Percentiles rank a stretch among this genome's conserved stretches.
These are phyloP conservation scores for Penicillium goetzii DNA, from an alignment of 495 filamentous ascomycete genomes.

Conservation along the genomic window DNA sequence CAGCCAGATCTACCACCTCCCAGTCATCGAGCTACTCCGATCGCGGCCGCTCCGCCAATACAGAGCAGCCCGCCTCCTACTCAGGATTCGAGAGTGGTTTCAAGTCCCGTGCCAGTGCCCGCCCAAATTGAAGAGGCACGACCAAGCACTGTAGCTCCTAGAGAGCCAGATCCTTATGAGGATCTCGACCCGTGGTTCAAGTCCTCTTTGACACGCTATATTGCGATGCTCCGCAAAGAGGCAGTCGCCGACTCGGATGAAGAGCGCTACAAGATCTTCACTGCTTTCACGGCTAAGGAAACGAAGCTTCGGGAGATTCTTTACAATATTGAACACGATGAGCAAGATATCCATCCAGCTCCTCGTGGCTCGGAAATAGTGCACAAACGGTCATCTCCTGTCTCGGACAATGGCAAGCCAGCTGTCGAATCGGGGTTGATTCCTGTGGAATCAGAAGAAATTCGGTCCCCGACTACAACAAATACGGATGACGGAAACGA, in stretches of 20 bases:
- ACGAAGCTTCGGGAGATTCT: conserved; percentile 56
- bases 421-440: conserved; percentile 42
- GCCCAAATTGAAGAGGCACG: conserved; percentile 7
- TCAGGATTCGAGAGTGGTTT: conserved; percentile 1
- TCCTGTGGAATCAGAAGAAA: conserved; percentile 39
- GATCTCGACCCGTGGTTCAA: conserved; percentile 58
- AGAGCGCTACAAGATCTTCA: conserved; percentile 57
- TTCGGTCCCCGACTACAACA: conserved; percentile 13
- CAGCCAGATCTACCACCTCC: conserved; percentile 11
- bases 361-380: conserved; percentile 16
- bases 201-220: conserved; percentile 55
- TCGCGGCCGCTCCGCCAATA: conserved; percentile 18
- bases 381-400: conserved; percentile 15
- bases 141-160: conserved; percentile 12
- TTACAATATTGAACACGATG: conserved; percentile 52
- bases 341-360: conserved; percentile 17
- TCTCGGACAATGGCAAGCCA: conserved; percentile 19
- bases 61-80: conserved; percentile 5
- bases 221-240: conserved; percentile 58
- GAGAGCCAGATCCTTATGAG: conserved; percentile 46
- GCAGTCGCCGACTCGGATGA: conserved; percentile 52
- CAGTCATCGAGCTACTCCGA: conserved; percentile 14
- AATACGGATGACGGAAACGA: conserved; percentile 32
- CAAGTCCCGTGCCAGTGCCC: conserved; percentile 1
- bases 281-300: conserved; percentile 54